A percentile compares a stretch with the other conserved stretches of the same genome.
Conservation (phyloP, 2,329 filamentous ascomycete species). For the Cylindrodendrum hubeiense region DNA sequence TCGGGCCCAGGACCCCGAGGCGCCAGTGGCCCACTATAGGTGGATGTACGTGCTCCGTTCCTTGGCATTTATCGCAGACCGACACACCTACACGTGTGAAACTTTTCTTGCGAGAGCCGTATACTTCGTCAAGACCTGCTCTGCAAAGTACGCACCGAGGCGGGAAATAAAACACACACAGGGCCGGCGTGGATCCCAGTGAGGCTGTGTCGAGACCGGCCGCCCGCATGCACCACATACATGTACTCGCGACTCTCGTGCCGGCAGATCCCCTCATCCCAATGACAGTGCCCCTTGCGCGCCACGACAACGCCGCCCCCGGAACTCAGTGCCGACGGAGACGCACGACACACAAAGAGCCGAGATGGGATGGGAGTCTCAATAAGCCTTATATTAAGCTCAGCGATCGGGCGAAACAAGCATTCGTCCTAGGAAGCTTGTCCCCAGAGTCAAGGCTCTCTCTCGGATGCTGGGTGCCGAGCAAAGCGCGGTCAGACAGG, state of each 20-base stretch:
- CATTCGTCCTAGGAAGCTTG: conserved; percentile 18
- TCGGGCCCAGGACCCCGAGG: not conserved
- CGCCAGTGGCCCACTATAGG: not conserved
- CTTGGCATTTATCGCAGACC: not conserved
- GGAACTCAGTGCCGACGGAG: not conserved
- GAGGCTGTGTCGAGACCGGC: conserved; percentile 5
- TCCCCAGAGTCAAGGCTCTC: not conserved
- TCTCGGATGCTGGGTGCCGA: conserved; percentile 1
- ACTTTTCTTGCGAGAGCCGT: not conserved
- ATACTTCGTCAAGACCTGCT: not conserved
- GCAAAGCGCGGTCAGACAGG: not conserved
- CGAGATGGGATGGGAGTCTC: not conserved
- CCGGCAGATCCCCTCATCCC: not conserved
- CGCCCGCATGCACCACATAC: conserved; percentile 5
- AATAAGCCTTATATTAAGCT: conserved; percentile 3
- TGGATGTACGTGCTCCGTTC: not conserved
- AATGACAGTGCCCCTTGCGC: not conserved
- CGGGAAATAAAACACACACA: not conserved
- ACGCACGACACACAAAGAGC: not conserved
- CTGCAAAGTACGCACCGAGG: not conserved
- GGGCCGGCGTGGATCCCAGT: not conserved
- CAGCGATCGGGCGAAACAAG: conserved; percentile 8
- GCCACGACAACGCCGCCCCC: not conserved
- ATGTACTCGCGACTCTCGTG: not conserved
- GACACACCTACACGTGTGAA: not conserved